Evolutionary conservation across 805 yeast species (phyloP), one percentile per base, ranked within the genome.

Genomic region (Pichia californica): DNA sequence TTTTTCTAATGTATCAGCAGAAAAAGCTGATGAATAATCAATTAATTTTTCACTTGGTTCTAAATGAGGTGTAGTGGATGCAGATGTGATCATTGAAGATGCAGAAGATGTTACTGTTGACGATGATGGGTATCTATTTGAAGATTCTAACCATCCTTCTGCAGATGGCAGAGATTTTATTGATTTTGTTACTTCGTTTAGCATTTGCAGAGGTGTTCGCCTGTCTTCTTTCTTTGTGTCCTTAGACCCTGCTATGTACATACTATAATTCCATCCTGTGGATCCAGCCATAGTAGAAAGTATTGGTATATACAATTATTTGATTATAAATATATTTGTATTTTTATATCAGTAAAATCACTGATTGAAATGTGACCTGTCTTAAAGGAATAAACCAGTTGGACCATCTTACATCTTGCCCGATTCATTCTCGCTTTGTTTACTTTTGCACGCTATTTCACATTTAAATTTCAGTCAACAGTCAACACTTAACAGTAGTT

Each of bases 261-360:
- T n/a, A n/a, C n/a, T n/a, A n/a, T 19, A 18, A 23, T 21, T 28
- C 20, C 19, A 21, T 20, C 27, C 26, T 21, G 20, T 37, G 38
- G 43, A 34, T 40, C 43, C 39, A 40, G 32, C 43, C 39, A 40
- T 40, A n/a, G 9, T 21, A 37, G 16, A 37, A 25, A 37, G 26
- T 25, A 28, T 27, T 16, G 10, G 20, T 11, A 21, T n/a, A 21
- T 19, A 21, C 13, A 25, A 25, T 15, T 4, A 6, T 23, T 33
- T 16, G 32, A 15, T 27, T 23, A 16, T n/a, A n/a, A n/a, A n/a
- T n/a, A n/a, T n/a, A n/a, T n/a, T n/a, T n/a, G n/a, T n/a, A n/a
- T n/a, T n/a, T n/a, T n/a, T n/a, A n/a, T n/a, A n/a, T n/a, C n/a
- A n/a, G n/a, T n/a, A n/a, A n/a, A n/a, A n/a, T n/a, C n/a, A n/a